Base-by-base conservation (phyloP, 2,329 filamentous ascomycete genomes). In the Beauveria australis region DNA sequence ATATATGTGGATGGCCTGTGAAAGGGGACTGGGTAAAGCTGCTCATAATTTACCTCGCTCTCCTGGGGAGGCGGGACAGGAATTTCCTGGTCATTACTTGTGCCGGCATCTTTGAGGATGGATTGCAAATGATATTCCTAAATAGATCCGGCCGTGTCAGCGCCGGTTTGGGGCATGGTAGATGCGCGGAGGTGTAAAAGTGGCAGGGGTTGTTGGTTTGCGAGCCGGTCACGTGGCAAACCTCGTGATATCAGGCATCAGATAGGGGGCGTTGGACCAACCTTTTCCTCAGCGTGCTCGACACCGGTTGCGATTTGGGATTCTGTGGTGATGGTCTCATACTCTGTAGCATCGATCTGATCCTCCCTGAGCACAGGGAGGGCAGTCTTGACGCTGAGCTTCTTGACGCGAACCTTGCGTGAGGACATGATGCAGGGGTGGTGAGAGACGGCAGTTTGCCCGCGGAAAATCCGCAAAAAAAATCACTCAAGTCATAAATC, bases 111-210 rank as follows among this genome's bases (percentile, higher is more conserved):
- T 66, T 80, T 82, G 60, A 86, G 75, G 66, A 92, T 91, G 64
- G 88, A 90, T 78, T 97, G 92, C 67, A 97, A 81, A 87, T 97
- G 92, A 78, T 91, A 92, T 88, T 97, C 92, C 92, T 96, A 70
- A 64, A 61, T 57, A 53, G 64, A 56, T 62, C 62, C 56, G 62
- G 52, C 41, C 24, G 37, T 51, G 44, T 65, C 55, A 61, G 61
- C 46, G 49, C 48, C 48, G 6, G 41, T 26, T 51, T 47, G 40
- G 41, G 57, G 40, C 28, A 26, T 59, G 56, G 47, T 47, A 58
- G 48, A 60, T 26, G 57, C 49, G 49, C 49, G 8, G 40, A 53
- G 46, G 57, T 26, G 47, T 56, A 43, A 63, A 53, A 46, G 53
- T 61, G 70, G 24, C 43, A 64, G 63, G 62, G 64, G 63, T 63